Evolutionary conservation across 768 basidiomycete species (phyloP), one percentile per base, ranked within the genome.

Genomic region (Hygrophorus russula): DNA sequence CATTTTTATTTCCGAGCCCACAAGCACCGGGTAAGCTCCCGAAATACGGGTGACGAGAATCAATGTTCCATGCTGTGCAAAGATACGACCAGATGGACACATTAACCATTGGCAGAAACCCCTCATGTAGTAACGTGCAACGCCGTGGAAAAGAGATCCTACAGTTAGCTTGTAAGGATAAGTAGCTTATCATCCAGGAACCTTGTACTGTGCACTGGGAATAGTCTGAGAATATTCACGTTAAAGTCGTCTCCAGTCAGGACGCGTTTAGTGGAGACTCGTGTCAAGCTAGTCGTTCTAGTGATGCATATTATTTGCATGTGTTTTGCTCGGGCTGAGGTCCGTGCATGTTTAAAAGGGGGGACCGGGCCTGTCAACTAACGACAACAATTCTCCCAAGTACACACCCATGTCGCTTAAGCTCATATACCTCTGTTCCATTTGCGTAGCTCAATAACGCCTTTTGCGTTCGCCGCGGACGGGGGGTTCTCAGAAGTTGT

Each of bases 391-490:
- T 50, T 56, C 64, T 58, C 61, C 46, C 50, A 51, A 50, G 40
- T 50, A 49, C 55, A 55, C 52, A 57, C 57, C 62, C 54, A 68
- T 70, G 68, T 65, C 66, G 65, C 65, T 67, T 66, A 66, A 68
- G 67, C 61, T 59, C 65, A 50, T 49, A 24, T 49, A 50, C 46
- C 51, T 47, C 45, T 52, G 53, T 42, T 51, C 55, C 48, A 57
- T 66, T 53, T 39, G 53, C 42, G 37, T 50, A 28, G 59, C 57
- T 56, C 71, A 77, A 70, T 71, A 75, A 69, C 73, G 60, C 64
- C 63, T 61, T 63, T 64, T 64, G 64, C 54, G 58, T 57, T 56
- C 66, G 70, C 76, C 71, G 73, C 74, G 76, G 78, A 69, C 69
- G 73, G 66, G 68, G 62, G 56, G 49, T 51, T 39, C 48, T 57